phyloP scores from a whole-genome alignment of 163 green algal genomes.

The Smithsoniella earleae region DNA sequence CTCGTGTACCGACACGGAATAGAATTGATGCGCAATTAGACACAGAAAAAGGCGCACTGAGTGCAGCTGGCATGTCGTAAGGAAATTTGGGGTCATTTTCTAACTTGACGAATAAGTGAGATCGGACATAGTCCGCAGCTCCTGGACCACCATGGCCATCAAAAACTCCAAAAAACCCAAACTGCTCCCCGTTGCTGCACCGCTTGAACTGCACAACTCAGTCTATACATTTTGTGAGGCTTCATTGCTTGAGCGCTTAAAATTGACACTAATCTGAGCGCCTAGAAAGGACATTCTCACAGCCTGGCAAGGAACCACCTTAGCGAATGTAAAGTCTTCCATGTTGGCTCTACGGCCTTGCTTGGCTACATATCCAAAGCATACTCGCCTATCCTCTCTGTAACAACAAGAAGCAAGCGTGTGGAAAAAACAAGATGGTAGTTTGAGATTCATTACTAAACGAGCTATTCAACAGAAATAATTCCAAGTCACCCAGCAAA shows the following conservation, averaged over 20 bases:
- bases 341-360: slow-evolving; percentile 20
- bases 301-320: background rate
- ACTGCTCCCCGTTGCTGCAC: slow-evolving; percentile 39
- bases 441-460: too few species aligned
- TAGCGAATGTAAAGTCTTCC: slow-evolving; percentile 22
- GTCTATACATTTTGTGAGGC: background rate
- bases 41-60: slow-evolving; percentile 9
- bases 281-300: background rate
- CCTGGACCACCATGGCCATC: slow-evolving; percentile 57
- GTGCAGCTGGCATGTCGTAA: slow-evolving; percentile 10
- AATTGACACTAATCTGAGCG: background rate
- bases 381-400: slow-evolving; percentile 22
- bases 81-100: slow-evolving; percentile 6
- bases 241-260: background rate
- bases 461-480: too few species aligned
- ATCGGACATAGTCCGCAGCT: slow-evolving; percentile 39
- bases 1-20: slow-evolving; percentile 71
- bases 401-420: too few species aligned
- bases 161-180: slow-evolving; percentile 80
- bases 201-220: slow-evolving; percentile 56
- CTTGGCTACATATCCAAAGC: slow-evolving; percentile 7
- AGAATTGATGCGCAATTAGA: slow-evolving; percentile 29
- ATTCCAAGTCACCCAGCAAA: too few species aligned
- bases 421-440: too few species aligned
- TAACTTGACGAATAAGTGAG: slow-evolving; percentile 21